Conservation (phyloP, 805 yeast genomes). For the Torulaspora franciscae region DNA sequence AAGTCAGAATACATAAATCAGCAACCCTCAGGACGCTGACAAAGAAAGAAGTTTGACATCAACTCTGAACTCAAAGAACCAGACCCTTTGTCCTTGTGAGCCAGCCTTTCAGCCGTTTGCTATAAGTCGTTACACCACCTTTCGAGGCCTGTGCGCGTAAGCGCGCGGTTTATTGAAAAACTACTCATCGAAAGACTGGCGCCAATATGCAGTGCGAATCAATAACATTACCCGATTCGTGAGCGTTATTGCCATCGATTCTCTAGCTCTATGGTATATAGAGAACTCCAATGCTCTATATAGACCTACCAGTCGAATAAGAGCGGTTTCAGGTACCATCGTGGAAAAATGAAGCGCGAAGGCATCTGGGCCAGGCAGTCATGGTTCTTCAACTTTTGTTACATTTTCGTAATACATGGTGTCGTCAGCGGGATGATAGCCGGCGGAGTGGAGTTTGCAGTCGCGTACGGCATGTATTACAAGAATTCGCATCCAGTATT, state of each 20-base stretch:
- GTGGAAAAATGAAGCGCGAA: not conserved
- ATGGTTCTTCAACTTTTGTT: conserved; percentile 7
- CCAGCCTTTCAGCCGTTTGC: too few relatives aligned
- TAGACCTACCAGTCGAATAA: not conserved
- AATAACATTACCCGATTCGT: conserved; percentile 4
- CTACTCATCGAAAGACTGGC: conserved; percentile 1
- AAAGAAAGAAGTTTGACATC: too few relatives aligned
- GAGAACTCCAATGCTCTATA: not conserved
- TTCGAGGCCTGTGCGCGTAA: too few relatives aligned
- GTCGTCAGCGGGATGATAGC: conserved; percentile 21
- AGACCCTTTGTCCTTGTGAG: too few relatives aligned
- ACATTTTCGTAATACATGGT: conserved; percentile 17
- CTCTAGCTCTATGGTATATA: not conserved
- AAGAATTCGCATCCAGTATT: conserved; percentile 10
- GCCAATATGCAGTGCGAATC: not conserved
- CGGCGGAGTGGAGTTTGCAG: conserved; percentile 28
- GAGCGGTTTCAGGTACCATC: not conserved
- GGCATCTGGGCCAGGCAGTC: conserved; percentile 1
- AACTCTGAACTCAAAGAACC: too few relatives aligned
- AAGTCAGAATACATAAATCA: too few relatives aligned
- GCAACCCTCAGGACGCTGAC: too few relatives aligned
- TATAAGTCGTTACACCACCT: too few relatives aligned
- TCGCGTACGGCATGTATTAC: conserved; percentile 29
- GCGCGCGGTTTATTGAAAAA: conserved; percentile 7
- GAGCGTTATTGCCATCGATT: not conserved